A percentile compares a stretch with the other conserved stretches of the same genome.
Evolutionary conservation across 306 rosid genomes (phyloP).

Genomic region (Trifolium subterraneum): DNA sequence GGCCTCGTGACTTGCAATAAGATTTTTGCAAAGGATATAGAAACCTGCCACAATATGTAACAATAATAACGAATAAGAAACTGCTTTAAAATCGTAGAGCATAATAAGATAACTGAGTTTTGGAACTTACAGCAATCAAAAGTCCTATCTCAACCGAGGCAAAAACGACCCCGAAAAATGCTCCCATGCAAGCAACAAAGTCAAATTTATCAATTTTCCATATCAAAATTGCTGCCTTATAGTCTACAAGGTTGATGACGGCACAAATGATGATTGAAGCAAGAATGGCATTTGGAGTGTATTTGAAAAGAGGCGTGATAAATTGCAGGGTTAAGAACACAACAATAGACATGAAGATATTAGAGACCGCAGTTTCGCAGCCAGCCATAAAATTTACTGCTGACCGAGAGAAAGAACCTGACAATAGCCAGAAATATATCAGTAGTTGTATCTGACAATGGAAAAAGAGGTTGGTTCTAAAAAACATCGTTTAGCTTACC

Average conservation of each 20-base stretch:
- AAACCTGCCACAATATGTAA: constrained; percentile 57
- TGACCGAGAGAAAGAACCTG: constrained; percentile 96
- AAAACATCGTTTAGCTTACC: constrained; percentile 44
- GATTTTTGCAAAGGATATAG: constrained; percentile 91
- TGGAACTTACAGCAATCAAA: constrained; percentile 74
- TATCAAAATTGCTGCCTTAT: constrained; percentile 80
- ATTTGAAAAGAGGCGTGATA: constrained; percentile 89
- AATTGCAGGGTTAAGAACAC: constrained; percentile 80
- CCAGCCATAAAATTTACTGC: constrained; percentile 95
- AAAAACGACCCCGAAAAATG: constrained; percentile 91
- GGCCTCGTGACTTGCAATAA: constrained; percentile 93
- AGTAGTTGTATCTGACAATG: background rate
- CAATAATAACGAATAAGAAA: constrained; percentile 11
- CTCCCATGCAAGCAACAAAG: constrained; percentile 95
- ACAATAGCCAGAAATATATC: constrained; percentile 35
- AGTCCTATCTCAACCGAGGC: constrained; percentile 87
- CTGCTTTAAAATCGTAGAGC: constrained; percentile 8
- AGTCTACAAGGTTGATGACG: constrained; percentile 81
- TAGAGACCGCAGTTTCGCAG: constrained; percentile 87
- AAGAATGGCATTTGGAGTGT: constrained; percentile 93
- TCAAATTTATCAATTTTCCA: constrained; percentile 97
- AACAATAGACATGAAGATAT: constrained; percentile 81
- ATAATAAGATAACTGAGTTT: constrained; percentile 27
- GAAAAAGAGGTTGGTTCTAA: too few relatives aligned
- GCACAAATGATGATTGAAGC: constrained; percentile 85